Base-by-base conservation (phyloP, 2,329 filamentous ascomycete species). In the Alternaria incomplexa region DNA sequence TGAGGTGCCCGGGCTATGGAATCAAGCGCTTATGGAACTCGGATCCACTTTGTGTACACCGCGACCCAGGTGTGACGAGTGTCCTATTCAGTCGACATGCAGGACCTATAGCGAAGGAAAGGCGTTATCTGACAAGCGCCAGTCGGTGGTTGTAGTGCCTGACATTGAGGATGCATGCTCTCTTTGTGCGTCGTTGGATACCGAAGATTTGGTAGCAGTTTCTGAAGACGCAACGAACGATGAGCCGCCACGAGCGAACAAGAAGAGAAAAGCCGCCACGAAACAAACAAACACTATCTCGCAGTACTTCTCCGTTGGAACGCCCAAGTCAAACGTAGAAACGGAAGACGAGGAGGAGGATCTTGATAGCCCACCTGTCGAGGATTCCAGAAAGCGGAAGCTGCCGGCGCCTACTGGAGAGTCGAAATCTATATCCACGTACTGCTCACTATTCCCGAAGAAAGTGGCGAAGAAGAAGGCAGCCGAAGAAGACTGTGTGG, bases 1-100 rank as follows among this genome's bases (percentile, higher is more conserved):
- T 57, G 83, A 86, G 56, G 75, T 85, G 22, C 87, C 88, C 0
- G 88, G 88, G 0, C 77, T 84, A 63, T 90, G 88, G 88, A 88
- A 88, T 0, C 88, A 90, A 71, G 88, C 86, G 1, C 76, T 90
- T 25, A 90, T 90, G 88, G 88, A 90, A 70, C 80, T 90, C 5
- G 88, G 88, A 4, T 89, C 87, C 65, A 90, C 88, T 0, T 73
- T 90, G 2, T 90, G 88, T 68, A 84, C 83, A 7, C 88, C 88
- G 0, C 86, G 85, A 66, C 88, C 88, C 1, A 84, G 85, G 54
- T 90, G 88, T 53, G 70, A 68, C 9, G 72, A 73, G 15, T 80
- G 78, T 56, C 77, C 78, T 1, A 68, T 80, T n/a, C 71, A 69
- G 45, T 58, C 61, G 5, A 78, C 73, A 1, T 80, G 78, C 56